These are phyloP conservation scores for Pogostemon cablin DNA, from an alignment of 257 asterid species.

Conservation along the genomic window DNA sequence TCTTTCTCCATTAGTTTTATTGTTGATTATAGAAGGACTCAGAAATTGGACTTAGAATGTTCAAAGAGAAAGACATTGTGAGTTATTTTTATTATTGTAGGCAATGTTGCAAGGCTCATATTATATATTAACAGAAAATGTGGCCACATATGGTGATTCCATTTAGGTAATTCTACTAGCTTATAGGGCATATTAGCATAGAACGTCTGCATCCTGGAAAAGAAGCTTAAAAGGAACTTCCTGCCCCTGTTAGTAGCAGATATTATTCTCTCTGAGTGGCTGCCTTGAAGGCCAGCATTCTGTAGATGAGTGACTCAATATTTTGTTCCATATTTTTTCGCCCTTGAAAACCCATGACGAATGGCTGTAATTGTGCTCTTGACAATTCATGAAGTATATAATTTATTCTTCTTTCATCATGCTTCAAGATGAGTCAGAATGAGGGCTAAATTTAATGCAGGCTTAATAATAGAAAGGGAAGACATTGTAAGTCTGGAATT, in stretches of 20 bases:
- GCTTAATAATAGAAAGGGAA: neutral
- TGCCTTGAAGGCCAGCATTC: neutral
- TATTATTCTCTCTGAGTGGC: conserved; percentile 10
- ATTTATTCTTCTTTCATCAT: neutral
- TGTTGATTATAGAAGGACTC: conserved; percentile 8
- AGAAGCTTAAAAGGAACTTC: neutral
- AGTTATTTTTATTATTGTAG: conserved; percentile 16
- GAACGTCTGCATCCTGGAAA: neutral
- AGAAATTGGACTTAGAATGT: conserved; percentile 1
- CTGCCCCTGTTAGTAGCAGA: neutral
- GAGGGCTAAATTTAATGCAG: conserved; percentile 1
- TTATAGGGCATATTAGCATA: neutral
- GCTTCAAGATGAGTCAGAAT: neutral
- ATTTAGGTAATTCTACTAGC: conserved; percentile 15
- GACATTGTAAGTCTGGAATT: neutral
- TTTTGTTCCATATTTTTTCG: neutral
- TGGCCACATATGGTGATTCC: conserved; percentile 1
- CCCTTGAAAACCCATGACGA: no score
- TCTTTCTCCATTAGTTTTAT: neutral
- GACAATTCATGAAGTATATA: no score
- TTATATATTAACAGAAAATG: conserved; percentile 3
- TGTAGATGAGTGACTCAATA: neutral
- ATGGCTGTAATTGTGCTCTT: no score
- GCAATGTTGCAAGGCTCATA: conserved; percentile 24
- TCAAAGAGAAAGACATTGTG: neutral